Percentiles rank a stretch among this genome's conserved stretches.
Conservation (phyloP, 106 monocot species). For the Dendrobium nobile region DNA sequence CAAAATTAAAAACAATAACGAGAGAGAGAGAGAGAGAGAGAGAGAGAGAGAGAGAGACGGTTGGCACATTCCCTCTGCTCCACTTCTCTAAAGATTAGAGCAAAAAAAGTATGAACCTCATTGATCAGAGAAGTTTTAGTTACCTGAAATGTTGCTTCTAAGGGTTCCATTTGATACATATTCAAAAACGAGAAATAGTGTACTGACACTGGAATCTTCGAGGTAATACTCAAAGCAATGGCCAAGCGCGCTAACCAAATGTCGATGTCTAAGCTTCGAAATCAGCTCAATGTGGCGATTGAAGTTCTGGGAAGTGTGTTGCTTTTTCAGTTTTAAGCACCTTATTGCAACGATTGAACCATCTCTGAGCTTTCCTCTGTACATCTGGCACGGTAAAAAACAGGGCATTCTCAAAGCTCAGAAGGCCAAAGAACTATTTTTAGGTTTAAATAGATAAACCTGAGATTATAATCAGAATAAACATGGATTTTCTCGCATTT, state of each 20-base stretch:
- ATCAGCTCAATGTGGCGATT: constrained; percentile 73
- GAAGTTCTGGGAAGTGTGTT: constrained; percentile 51
- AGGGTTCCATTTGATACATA: constrained; percentile 75
- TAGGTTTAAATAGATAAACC: neutral
- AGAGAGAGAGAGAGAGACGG: neutral
- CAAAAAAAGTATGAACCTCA: neutral
- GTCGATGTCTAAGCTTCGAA: constrained; percentile 88
- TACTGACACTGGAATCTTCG: constrained; percentile 72
- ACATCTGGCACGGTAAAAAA: constrained; percentile 48
- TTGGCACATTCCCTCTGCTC: neutral
- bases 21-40: neutral
- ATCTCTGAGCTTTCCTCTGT: constrained; percentile 71
- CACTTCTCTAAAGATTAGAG: neutral
- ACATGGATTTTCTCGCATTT: neutral
- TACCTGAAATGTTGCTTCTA: constrained; percentile 72
- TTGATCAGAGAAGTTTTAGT: neutral
- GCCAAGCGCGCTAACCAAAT: constrained; percentile 87
- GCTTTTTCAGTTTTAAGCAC: constrained; percentile 72
- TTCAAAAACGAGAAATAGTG: constrained; percentile 80
- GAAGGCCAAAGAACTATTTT: neutral
- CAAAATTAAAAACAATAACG: constrained; percentile 15
- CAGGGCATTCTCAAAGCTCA: neutral
- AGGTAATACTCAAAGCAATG: constrained; percentile 89
- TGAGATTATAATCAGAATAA: neutral
- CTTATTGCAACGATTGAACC: constrained; percentile 68